Evolutionary conservation across 805 yeast species (phyloP), one percentile per base, ranked within the genome.

Genomic region (Nakazawaea wickerhamii): DNA sequence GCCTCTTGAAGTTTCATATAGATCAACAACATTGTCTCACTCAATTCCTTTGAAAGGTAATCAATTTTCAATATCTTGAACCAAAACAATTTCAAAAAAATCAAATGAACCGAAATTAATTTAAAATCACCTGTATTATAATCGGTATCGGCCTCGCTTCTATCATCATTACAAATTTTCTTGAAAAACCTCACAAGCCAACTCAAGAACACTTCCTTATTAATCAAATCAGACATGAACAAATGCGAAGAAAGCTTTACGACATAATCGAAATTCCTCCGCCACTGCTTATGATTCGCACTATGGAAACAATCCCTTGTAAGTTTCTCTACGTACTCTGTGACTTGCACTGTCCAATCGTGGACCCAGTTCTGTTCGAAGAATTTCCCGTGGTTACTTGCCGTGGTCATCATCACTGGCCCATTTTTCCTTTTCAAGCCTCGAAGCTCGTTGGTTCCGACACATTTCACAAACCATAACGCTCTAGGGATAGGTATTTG

Each of bases 271-370:
- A 87, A 67, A 41, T 73, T 75, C 6, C 52, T 52, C 53, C 70
- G 71, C 80, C 77, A 75, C 14, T 48, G 58, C 44, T 58, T 67
- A 48, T 37, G 37, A 13, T 42, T 43, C 10, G 20, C 23, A 8
- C 33, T n/a, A 5, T 38, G 28, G 22, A 56, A 59, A 51, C 64
- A 64, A 13, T 71, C 75, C 33, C 68, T 64, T 19, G 80, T 65
- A 20, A 73, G 65, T 48, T 70, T 69, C 48, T 73, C 78, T 10
- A 81, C 51, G 50, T 70, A 84, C 43, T 75, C 79, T 3, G 79
- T 70, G 13, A 90, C 79, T 50, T 85, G 95, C 32, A 80, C 84
- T 0, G 97, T 85, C 98, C 98, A 91, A 56, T 88, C 96, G 45
- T 76, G 77, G 15, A 82, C 67, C 88, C 96, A 83, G 37, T 71